Evolutionary conservation across 2,329 filamentous ascomycete genomes (phyloP), one percentile per base, ranked within the genome.

Genomic region (Nemania sp.): DNA sequence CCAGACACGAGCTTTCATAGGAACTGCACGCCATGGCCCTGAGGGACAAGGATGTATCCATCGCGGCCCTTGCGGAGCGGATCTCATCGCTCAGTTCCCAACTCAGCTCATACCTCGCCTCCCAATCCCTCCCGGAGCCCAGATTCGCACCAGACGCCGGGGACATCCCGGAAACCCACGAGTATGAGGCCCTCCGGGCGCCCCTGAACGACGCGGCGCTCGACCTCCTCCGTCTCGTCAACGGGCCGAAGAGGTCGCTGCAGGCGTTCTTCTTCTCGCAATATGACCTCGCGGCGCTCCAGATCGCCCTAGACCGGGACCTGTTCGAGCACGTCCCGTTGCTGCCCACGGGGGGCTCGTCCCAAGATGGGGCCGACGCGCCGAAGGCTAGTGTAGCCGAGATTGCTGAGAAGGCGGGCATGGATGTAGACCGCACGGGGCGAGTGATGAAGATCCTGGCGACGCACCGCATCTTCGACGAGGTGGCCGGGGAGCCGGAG

Each of bases 381-480:
- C 54, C 39, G 13, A 43, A 7, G 10, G 58, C 53, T 20, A 46
- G 48, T 18, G 43, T 67, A 4, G 57, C 46, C 37, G 54, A 64
- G 43, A 54, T 71, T 11, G 67, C 68, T 5, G 11, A 42, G 4
- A 62, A 57, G 43, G 64, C 64, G 6, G 63, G 62, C 1, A 67
- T 72, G 57, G 69, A 72, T 48, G 59, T 58, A 56, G 66, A 68
- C 39, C 66, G 69, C 10, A 52, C 62, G 3, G 62, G 53, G 4
- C 54, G 64, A 0, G 57, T 72, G 12, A 46, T 72, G 29, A 67
- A 66, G 37, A 52, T 69, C 21, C 54, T 72, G 15, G 66, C 66
- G 4, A 68, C 70, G 2, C 64, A 63, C 13, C 66, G 67, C 32
- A 62, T 69, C 32, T 71, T 72, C 46, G 35, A 67, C 35, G 66